phyloP scores from a whole-genome alignment of 139 green algal genomes.

The Tetraselmis striata region DNA sequence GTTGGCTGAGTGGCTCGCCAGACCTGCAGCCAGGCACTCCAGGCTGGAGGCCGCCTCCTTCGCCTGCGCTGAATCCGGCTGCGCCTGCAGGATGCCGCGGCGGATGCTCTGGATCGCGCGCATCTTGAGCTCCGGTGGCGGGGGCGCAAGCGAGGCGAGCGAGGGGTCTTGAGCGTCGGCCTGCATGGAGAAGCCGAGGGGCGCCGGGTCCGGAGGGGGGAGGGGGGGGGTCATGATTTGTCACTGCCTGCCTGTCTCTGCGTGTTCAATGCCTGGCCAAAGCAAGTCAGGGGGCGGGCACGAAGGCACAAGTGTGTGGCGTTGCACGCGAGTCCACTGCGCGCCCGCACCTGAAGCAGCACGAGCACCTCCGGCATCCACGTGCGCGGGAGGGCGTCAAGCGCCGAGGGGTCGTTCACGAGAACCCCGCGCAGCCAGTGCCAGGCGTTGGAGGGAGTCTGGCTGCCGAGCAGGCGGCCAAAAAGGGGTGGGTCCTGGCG shows the following conservation, averaged over 20 bases:
- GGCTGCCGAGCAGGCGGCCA: neutral
- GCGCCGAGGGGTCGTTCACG: neutral
- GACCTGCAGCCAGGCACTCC: neutral
- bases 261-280: too few relatives aligned
- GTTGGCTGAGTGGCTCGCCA: neutral
- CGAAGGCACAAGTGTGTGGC: too few relatives aligned
- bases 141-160: neutral
- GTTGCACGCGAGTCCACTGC: too few relatives aligned
- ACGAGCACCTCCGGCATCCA: neutral
- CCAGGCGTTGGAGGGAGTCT: neutral
- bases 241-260: too few relatives aligned
- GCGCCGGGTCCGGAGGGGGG: too few relatives aligned
- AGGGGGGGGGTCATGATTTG: too few relatives aligned
- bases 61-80: neutral
- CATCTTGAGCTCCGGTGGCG: neutral
- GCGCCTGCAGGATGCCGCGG: neutral
- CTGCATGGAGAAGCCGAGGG: too few relatives aligned
- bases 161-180: neutral
- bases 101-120: neutral
- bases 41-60: neutral
- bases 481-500: neutral
- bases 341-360: neutral
- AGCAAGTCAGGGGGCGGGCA: too few relatives aligned
- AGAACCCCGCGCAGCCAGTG: neutral
- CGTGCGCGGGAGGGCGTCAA: neutral